These are phyloP conservation scores for Colletotrichum tropicale DNA, from an alignment of 2,329 filamentous ascomycete species.

Conservation along the genomic window DNA sequence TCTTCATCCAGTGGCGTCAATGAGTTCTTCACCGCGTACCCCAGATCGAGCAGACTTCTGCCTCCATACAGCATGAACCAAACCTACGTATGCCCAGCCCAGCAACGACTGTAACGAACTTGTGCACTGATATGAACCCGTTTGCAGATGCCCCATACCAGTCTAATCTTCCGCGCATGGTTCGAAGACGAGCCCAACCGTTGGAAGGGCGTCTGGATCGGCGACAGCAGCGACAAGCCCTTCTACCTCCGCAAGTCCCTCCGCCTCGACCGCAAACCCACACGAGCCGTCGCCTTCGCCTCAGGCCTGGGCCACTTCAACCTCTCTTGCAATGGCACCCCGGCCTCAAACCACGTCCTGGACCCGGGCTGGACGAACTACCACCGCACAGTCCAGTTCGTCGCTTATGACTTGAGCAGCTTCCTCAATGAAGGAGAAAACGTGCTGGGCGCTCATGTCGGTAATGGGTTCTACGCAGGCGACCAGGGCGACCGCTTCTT, in stretches of 20 bases:
- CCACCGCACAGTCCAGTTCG: slow-evolving; percentile 44
- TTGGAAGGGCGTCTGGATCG: slow-evolving; percentile 45
- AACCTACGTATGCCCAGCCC: slow-evolving; percentile 30
- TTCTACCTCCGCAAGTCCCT: slow-evolving; percentile 40
- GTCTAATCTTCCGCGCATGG: slow-evolving; percentile 45
- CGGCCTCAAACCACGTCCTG: slow-evolving; percentile 37
- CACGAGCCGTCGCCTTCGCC: slow-evolving; percentile 37
- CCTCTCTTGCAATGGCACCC: slow-evolving; percentile 36
- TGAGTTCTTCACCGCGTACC: slow-evolving; percentile 43
- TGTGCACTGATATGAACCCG: neutral
- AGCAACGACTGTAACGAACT: no score
- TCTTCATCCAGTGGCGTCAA: slow-evolving; percentile 28
- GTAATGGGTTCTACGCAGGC: slow-evolving; percentile 50
- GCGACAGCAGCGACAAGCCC: slow-evolving; percentile 42
- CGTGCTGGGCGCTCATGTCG: slow-evolving; percentile 41
- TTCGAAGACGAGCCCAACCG: slow-evolving; percentile 42
- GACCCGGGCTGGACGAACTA: slow-evolving; percentile 45
- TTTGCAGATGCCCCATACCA: slow-evolving; percentile 40
- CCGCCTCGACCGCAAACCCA: slow-evolving; percentile 30
- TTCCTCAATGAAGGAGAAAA: slow-evolving; percentile 37
- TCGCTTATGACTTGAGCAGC: slow-evolving; percentile 44
- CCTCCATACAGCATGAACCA: slow-evolving; percentile 47
- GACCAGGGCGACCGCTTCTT: slow-evolving; percentile 46
- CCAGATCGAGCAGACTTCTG: slow-evolving; percentile 33
- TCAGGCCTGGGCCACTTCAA: slow-evolving; percentile 45